phyloP scores from a whole-genome alignment of 148 eudicot species.

The Limonium bicolor region DNA sequence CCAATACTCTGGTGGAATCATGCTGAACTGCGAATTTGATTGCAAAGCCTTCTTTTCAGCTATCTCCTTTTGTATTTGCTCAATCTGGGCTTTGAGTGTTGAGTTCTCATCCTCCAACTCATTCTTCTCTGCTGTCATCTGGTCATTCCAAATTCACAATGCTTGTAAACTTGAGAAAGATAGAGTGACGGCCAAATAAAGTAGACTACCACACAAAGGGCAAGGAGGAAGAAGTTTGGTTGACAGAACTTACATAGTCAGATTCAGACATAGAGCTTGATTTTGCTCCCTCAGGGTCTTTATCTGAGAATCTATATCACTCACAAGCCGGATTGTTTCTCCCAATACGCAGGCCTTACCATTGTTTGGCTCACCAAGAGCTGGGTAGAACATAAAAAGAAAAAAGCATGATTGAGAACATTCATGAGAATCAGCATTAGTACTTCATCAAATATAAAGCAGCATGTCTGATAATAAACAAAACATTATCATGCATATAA shows the following conservation, averaged over 20 bases:
- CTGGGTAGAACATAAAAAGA: slow-evolving; percentile 21
- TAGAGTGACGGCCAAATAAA: not conserved
- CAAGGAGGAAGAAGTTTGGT: not conserved
- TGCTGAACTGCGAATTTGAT: slow-evolving; percentile 18
- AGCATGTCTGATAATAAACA: not conserved
- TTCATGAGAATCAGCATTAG: no score
- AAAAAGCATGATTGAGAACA: not conserved
- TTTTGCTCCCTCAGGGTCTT: slow-evolving; percentile 52
- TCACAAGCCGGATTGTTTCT: slow-evolving; percentile 49
- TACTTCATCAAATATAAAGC: no score
- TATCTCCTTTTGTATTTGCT: slow-evolving; percentile 27
- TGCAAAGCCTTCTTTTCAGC: no score
- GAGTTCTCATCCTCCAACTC: slow-evolving; percentile 68
- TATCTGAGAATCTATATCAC: slow-evolving; percentile 42
- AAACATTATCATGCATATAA: no score
- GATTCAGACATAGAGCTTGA: slow-evolving; percentile 56
- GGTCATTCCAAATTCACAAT: not conserved
- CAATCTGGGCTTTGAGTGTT: slow-evolving; percentile 39
- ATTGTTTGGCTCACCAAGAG: slow-evolving; percentile 34
- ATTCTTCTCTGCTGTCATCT: slow-evolving; percentile 54
- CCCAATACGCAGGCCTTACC: slow-evolving; percentile 60
- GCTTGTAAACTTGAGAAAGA: no score
- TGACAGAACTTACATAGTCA: slow-evolving; percentile 70
- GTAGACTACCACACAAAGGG: not conserved
- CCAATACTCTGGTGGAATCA: slow-evolving; percentile 18